Base-by-base conservation (phyloP, 306 rosid genomes). In the Quercus engelmannii region DNA sequence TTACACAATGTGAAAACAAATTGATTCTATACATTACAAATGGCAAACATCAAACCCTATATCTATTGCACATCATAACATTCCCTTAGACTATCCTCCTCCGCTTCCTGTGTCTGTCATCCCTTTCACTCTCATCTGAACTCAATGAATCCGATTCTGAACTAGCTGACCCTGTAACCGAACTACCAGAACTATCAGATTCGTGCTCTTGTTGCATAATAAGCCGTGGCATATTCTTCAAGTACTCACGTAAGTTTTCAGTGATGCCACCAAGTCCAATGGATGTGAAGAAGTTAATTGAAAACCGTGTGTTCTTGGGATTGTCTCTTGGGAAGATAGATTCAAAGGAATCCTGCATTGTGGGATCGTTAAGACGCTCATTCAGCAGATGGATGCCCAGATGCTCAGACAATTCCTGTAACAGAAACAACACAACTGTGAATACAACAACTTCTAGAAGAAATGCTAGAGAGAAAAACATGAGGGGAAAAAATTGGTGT, bases 261-360 rank as follows among this genome's bases (percentile, higher is more conserved):
- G 99, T 95, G 74, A 95, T 89, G 58, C 98, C 97, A 77, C 96
- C 96, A 76, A 94, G 98, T 55, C 99, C 97, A 77, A 94, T 94
- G 38, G 97, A 92, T 15, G 99, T 94, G 87, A 94, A 94, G 83
- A 94, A 94, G 81, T 95, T 95, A 43, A 95, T 95, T 54, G 94
- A 84, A 76, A 95, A 95, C 30, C 99, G 83, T 18, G 98, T 92
- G 84, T 95, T 92, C 79, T 90, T 95, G 12, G 99, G 99, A 74
- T 90, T 91, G 49, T 95, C 96, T 83, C 74, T 90, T 0, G 98
- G 93, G 77, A 93, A 91, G 19, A 93, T 90, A 12, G 91, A 90
- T 58, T 93, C 98, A 21, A 82, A 90, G 0, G 91, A 87, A 7
- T 88, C 97, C 79, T 88, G 92, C 97, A 91, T 82, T 10, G 88